Percentiles rank a stretch among this genome's conserved stretches.
Conservation (phyloP, 2,329 filamentous ascomycete species). For the Alternaria infectoria region DNA sequence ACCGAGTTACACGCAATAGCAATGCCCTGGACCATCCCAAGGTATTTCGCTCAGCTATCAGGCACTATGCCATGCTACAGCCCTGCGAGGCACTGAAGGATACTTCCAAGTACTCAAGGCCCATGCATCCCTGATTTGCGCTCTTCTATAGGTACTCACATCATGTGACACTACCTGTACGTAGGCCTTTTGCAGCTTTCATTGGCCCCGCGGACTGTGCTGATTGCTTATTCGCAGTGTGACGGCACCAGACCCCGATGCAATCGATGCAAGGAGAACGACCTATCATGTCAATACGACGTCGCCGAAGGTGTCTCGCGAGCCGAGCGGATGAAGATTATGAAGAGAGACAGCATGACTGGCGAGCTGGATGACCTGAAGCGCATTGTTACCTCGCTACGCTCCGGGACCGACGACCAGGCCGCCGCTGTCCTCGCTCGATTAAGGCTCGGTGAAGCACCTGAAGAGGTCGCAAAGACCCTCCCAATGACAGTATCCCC, state of each 20-base stretch:
- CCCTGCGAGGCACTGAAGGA: neutral
- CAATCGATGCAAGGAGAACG: conserved; percentile 27
- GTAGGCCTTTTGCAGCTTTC: conserved; percentile 1
- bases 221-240: conserved; percentile 18
- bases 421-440: conserved; percentile 27
- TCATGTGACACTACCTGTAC: conserved; percentile 11
- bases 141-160: conserved; percentile 13
- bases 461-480: conserved; percentile 27
- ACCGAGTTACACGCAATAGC: conserved; percentile 2
- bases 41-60: neutral
- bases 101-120: neutral
- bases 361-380: conserved; percentile 28
- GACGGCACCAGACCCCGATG: conserved; percentile 30
- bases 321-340: conserved; percentile 33
- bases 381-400: conserved; percentile 25
- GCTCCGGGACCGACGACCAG: conserved; percentile 28
- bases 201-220: neutral
- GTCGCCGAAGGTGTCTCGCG: conserved; percentile 32
- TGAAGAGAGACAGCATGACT: conserved; percentile 28
- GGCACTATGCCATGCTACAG: neutral
- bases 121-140: neutral
- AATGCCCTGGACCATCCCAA: neutral
- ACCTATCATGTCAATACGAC: conserved; percentile 29
- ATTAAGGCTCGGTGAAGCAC: conserved; percentile 25
- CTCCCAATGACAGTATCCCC: conserved; percentile 16